Evolutionary conservation across 768 basidiomycete genomes (phyloP), one percentile per base, ranked within the genome.

Genomic region (Amanita pseudoporphyria): DNA sequence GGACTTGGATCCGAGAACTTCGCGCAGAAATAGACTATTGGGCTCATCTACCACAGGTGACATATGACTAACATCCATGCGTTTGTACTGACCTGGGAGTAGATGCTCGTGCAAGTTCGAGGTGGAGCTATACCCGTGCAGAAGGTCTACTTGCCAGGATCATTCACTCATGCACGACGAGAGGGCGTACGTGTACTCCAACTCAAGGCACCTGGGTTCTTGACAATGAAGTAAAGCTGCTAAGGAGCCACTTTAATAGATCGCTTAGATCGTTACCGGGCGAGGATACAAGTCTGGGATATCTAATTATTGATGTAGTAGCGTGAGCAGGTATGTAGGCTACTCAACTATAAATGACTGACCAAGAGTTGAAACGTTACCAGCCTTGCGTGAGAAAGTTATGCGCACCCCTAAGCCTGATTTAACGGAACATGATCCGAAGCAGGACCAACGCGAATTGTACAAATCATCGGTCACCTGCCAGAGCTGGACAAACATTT

Each of bases 371-470:
- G 40, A 42, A 41, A 19, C 14, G 14, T 26, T 41, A 14, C 10
- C 40, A 41, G 13, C 12, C 38, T 12, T 12, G 10, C 21, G 38
- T 19, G 5, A 28, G 26, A 28, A 28, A 28, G 26, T 7, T 28
- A 28, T 7, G 26, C 26, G 26, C 26, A 7, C 26, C 26, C n/a
- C 26, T 28, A 28, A 28, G 26, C 26, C 7, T 28, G 26, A 28
- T 28, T n/a, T n/a, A 31, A 43, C 41, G 41, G 41, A 43, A 43
- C 41, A 43, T 43, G 41, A 43, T 43, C 41, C 41, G 41, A 28
- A 31, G 10, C n/a, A 37, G 14, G 6, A n/a, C 3, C 18, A 37
- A 28, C 4, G 26, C 7, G n/a, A n/a, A n/a, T n/a, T n/a, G n/a
- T n/a, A n/a, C n/a, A n/a, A n/a, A n/a, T n/a, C n/a, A n/a, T n/a